Percentiles rank a stretch among this genome's conserved stretches.
phyloP scores from a whole-genome alignment of 176 grass and related monocot species.

The Rhynchospora pubera region DNA sequence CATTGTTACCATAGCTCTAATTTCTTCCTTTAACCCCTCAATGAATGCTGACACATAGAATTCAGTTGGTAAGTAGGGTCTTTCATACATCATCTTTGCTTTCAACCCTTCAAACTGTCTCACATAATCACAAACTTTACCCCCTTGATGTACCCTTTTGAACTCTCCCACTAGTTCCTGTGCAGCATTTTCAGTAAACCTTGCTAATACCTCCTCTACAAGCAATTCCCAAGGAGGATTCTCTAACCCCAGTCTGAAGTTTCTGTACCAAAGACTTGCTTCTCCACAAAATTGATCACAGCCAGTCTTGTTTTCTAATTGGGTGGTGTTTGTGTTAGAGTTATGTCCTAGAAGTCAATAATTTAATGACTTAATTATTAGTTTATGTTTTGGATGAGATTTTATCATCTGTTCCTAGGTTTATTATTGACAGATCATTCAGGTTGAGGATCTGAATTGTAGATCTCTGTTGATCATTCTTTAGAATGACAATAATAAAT shows the following conservation, averaged over 20 bases:
- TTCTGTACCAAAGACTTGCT: background rate
- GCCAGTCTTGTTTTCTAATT: too few species aligned
- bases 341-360: too few species aligned
- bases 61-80: background rate
- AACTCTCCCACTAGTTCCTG: background rate
- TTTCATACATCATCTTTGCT: background rate
- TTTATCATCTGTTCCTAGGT: too few species aligned
- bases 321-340: too few species aligned
- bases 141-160: background rate
- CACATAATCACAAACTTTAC: background rate
- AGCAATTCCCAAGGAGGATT: background rate
- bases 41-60: background rate
- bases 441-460: too few species aligned
- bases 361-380: too few species aligned
- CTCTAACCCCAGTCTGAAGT: background rate
- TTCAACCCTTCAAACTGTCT: background rate
- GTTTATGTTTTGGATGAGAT: too few species aligned
- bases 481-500: too few species aligned
- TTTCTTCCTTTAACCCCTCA: background rate
- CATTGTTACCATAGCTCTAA: background rate
- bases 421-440: too few species aligned
- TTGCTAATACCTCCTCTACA: background rate
- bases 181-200: background rate
- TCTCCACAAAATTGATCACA: background rate
- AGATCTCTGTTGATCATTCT: too few species aligned